Evolutionary conservation across 1,284 basidiomycete species (phyloP), one percentile per base, ranked within the genome.

Genomic region (Pterulicium gracile): DNA sequence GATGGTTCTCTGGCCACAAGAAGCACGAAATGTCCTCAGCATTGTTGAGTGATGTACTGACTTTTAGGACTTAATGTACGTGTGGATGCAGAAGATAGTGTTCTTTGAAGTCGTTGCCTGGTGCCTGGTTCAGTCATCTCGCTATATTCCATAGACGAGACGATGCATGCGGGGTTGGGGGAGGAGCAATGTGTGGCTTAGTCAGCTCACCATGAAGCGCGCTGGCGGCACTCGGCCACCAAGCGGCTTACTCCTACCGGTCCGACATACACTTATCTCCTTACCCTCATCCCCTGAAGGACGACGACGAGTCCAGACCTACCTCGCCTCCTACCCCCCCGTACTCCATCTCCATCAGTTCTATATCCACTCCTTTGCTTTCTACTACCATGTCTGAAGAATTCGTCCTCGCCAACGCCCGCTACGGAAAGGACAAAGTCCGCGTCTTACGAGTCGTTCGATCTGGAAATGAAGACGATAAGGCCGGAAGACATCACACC

Each of bases 381-480:
- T n/a, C n/a, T n/a, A n/a, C n/a, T n/a, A n/a, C n/a, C n/a, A n/a
- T n/a, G n/a, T n/a, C n/a, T n/a, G n/a, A n/a, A n/a, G 27, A 32
- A 10, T 32, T 32, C 27, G n/a, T 32, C 36, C 36, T 80, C 46
- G 57, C 67, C 2, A 57, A 64, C 35, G 81, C 86, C 1, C 76
- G 78, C 20, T 90, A 91, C 57, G 91, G 91, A 23, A 95, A 95
- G 65, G 84, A 89, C 65, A 83, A 86, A 55, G 77, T 96, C 22
- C 76, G 88, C 27, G 82, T 95, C 35, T 75, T 88, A 52, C 79
- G 92, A 32, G 73, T 94, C 48, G 88, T 93, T n/a, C 74, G 89
- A 14, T 78, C 83, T 51, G 75, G 66, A 4, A 61, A 66, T 32
- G 72, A 73, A 70, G 19, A 39, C 7, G 36, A 39, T 17, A 39